phyloP scores from a whole-genome alignment of 73 alveolate species.

The Uronychia setigera region DNA sequence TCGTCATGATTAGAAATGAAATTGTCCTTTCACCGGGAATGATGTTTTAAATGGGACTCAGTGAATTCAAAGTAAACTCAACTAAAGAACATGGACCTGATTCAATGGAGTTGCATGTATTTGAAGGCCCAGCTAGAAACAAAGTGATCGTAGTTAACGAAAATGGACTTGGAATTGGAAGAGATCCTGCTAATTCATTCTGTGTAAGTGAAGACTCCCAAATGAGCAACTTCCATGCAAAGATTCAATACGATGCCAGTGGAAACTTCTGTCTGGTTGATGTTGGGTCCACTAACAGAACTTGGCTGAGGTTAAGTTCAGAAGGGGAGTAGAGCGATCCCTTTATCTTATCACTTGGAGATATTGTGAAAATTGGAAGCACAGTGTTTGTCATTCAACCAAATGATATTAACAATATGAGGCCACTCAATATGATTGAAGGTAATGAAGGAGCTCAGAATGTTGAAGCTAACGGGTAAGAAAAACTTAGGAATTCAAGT shows the following conservation, averaged over 20 bases:
- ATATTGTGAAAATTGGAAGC: conserved; percentile 77
- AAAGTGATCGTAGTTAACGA: conserved; percentile 45
- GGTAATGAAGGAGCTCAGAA: no score
- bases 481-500: no score
- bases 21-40: conserved; percentile 58
- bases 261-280: conserved; percentile 65
- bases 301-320: conserved; percentile 75
- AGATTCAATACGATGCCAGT: conserved; percentile 44
- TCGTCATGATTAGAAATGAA: conserved; percentile 73
- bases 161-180: conserved; percentile 66
- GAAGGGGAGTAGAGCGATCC: conserved; percentile 69
- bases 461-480: no score
- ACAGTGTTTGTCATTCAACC: conserved; percentile 79
- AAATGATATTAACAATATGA: no score
- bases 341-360: conserved; percentile 51
- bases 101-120: conserved; percentile 57
- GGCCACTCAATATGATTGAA: no score
- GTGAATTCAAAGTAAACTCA: conserved; percentile 77
- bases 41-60: conserved; percentile 85
- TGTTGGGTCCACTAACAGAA: conserved; percentile 82
- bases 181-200: conserved; percentile 67
- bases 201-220: conserved; percentile 78
- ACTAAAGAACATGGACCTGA: neutral
- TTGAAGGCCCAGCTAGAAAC: conserved; percentile 82
- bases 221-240: conserved; percentile 78